Conservation (phyloP, 345 rosid species). For the Brassica nigra region DNA sequence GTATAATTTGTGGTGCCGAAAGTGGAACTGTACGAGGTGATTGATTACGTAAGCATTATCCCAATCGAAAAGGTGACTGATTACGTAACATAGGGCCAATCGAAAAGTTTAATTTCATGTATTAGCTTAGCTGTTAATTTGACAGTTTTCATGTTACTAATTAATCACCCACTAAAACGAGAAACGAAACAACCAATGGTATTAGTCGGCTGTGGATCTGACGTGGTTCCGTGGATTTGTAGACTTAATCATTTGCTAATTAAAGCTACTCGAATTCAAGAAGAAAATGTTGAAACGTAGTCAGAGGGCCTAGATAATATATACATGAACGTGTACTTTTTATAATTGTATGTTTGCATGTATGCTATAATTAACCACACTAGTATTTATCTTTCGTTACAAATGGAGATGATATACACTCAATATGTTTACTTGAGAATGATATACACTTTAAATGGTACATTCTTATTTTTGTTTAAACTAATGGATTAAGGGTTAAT, state of each 20-base stretch:
- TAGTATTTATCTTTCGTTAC: too few species aligned
- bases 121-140: not conserved
- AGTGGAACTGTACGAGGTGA: not conserved
- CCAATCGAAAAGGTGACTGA: slow-evolving; percentile 3
- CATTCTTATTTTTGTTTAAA: not conserved
- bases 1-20: slow-evolving; percentile 7
- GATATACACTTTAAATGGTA: not conserved
- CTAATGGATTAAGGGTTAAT: not conserved
- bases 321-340: too few species aligned
- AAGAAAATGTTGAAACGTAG: not conserved
- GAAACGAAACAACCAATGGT: slow-evolving; percentile 11
- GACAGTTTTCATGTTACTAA: not conserved
- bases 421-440: not conserved
- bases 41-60: slow-evolving; percentile 16
- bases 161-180: not conserved
- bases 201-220: not conserved
- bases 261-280: not conserved
- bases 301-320: too few species aligned
- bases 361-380: not conserved
- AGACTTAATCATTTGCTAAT: not conserved
- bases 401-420: too few species aligned
- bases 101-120: slow-evolving; percentile 9
- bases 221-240: not conserved
- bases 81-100: slow-evolving; percentile 14
- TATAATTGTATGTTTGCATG: too few species aligned